These are phyloP conservation scores for Durio zibethinus DNA, from an alignment of 345 rosid species.

Conservation along the genomic window DNA sequence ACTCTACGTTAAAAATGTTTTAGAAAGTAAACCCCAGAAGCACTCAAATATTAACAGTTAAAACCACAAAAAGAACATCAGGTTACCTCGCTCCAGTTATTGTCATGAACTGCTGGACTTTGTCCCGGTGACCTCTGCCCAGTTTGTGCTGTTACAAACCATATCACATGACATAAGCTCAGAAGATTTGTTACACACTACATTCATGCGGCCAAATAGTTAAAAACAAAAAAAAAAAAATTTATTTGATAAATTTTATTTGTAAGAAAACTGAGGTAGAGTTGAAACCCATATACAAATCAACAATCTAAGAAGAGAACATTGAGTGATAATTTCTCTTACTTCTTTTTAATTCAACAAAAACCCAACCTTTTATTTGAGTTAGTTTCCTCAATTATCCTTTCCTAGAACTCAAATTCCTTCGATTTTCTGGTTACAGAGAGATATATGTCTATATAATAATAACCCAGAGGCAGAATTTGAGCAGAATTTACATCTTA, in stretches of 20 bases:
- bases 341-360: background rate
- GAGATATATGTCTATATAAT: no score
- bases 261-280: background rate
- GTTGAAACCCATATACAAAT: background rate
- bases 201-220: background rate
- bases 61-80: background rate
- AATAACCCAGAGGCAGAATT: slow-evolving; percentile 1
- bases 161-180: slow-evolving; percentile 1
- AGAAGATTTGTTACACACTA: background rate
- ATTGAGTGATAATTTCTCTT: no score
- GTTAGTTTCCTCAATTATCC: background rate
- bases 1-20: background rate
- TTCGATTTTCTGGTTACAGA: background rate
- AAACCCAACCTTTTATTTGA: background rate
- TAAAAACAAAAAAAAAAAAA: background rate
- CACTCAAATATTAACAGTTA: background rate
- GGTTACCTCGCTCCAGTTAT: slow-evolving; percentile 85
- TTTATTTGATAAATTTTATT: background rate
- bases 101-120: slow-evolving; percentile 79
- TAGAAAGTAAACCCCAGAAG: slow-evolving; percentile 3
- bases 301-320: background rate
- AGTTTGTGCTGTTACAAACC: slow-evolving; percentile 60
- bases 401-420: background rate
- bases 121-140: slow-evolving; percentile 81
- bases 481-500: background rate